A percentile compares a stretch with the other conserved stretches of the same genome.
phyloP scores from a whole-genome alignment of 2,329 filamentous ascomycete species.

The Aspergillus quadricinctus region DNA sequence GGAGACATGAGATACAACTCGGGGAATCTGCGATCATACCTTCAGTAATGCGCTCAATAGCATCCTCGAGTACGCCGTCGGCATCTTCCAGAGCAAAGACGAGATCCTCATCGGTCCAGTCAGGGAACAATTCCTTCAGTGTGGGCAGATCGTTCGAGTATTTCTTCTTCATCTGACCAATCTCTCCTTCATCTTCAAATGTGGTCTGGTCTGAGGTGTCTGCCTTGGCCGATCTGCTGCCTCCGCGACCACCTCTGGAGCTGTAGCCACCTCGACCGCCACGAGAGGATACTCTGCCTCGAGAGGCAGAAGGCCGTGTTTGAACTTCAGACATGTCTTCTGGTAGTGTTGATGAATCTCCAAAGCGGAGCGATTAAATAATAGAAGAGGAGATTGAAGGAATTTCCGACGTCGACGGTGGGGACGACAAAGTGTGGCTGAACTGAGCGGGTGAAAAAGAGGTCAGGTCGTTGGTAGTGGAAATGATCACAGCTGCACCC shows the following conservation, averaged over 20 bases:
- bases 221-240: slow-evolving; percentile 66
- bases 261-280: slow-evolving; percentile 76
- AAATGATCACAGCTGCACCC: slow-evolving; percentile 33
- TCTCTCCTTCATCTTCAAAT: slow-evolving; percentile 79
- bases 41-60: slow-evolving; percentile 50
- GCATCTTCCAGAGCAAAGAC: slow-evolving; percentile 85
- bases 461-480: slow-evolving; percentile 19
- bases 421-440: slow-evolving; percentile 25
- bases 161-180: slow-evolving; percentile 87
- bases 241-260: slow-evolving; percentile 65
- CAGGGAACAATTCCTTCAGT: slow-evolving; percentile 88
- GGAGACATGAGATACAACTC: not conserved
- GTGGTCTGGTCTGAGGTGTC: slow-evolving; percentile 62
- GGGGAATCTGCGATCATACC: slow-evolving; percentile 25
- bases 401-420: slow-evolving; percentile 22
- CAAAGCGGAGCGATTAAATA: slow-evolving; percentile 25
- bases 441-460: slow-evolving; percentile 27
- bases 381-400: slow-evolving; percentile 23
- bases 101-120: slow-evolving; percentile 94
- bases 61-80: slow-evolving; percentile 45
- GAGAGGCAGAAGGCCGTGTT: slow-evolving; percentile 73
- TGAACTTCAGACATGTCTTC: slow-evolving; percentile 89
- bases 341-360: slow-evolving; percentile 28
- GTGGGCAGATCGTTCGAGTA: slow-evolving; percentile 73
- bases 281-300: slow-evolving; percentile 85